A percentile compares a stretch with the other conserved stretches of the same genome.
Conservation (phyloP, 257 asterid genomes). For the Solanum stenotomum region DNA sequence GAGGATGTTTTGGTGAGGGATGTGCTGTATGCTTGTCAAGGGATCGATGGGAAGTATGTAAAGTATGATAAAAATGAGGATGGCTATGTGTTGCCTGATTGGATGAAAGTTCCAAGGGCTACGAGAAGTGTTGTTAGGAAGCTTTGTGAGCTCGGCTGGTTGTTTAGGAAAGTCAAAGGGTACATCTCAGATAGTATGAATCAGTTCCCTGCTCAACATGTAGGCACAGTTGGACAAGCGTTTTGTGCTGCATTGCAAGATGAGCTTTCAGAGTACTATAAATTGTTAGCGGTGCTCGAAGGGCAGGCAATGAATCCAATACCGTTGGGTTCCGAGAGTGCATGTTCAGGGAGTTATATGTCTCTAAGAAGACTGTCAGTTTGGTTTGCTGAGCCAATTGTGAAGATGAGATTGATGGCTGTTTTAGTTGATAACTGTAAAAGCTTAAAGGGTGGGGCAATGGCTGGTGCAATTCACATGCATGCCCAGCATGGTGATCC, state of each 20-base stretch:
- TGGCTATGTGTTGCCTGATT: slow-evolving; percentile 62
- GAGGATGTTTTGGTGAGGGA: slow-evolving; percentile 91
- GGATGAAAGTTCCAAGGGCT: slow-evolving; percentile 55
- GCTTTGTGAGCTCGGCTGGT: slow-evolving; percentile 93
- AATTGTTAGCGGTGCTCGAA: slow-evolving; percentile 86
- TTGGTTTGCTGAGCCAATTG: slow-evolving; percentile 96
- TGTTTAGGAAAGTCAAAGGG: slow-evolving; percentile 84
- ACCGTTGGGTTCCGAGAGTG: slow-evolving; percentile 67
- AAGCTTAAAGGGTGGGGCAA: slow-evolving; percentile 93
- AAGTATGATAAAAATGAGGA: slow-evolving; percentile 61
- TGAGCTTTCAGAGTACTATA: slow-evolving; percentile 79
- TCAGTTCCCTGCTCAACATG: slow-evolving; percentile 68
- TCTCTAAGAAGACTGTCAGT: slow-evolving; percentile 85
- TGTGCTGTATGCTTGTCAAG: slow-evolving; percentile 90
- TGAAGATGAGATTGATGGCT: slow-evolving; percentile 98
- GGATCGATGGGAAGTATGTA: slow-evolving; percentile 78
- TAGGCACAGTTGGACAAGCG: slow-evolving; percentile 98
- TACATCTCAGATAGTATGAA: slow-evolving; percentile 64
- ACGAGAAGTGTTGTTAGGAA: slow-evolving; percentile 59
- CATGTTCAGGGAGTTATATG: slow-evolving; percentile 61
- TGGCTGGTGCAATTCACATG: slow-evolving; percentile 98
- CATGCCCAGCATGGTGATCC: slow-evolving; percentile 99
- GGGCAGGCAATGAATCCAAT: slow-evolving; percentile 93
- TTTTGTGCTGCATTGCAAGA: slow-evolving; percentile 96
- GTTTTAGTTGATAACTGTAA: slow-evolving; percentile 90